Conservation (phyloP, 116 monocot genomes). For the Phalaenopsis hybrid region DNA sequence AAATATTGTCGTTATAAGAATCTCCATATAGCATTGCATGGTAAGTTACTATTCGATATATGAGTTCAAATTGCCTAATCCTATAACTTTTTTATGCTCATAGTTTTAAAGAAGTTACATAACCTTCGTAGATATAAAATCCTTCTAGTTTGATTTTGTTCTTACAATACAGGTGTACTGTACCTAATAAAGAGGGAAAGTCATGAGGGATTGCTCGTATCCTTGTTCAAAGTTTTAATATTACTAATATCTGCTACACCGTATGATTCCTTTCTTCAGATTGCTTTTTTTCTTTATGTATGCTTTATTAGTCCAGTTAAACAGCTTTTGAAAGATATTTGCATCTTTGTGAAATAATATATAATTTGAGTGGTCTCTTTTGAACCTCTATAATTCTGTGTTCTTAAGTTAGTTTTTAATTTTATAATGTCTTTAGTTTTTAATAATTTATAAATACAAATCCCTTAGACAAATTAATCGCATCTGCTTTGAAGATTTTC, state of each 20-base stretch:
- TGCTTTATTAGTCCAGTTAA: neutral
- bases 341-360: no score
- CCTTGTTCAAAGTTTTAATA: constrained; percentile 64
- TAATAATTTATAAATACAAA: neutral
- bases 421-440: neutral
- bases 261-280: constrained; percentile 39
- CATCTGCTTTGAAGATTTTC: neutral
- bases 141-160: constrained; percentile 2
- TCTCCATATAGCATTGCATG: neutral
- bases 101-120: neutral
- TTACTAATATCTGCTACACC: constrained; percentile 89
- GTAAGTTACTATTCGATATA: neutral
- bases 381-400: neutral
- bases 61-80: neutral
- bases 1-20: neutral
- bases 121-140: neutral
- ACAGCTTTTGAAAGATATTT: no score
- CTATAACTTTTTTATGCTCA: neutral
- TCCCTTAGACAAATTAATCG: neutral
- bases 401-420: neutral
- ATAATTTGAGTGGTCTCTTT: no score
- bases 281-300: neutral
- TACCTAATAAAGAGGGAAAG: constrained; percentile 70
- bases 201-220: constrained; percentile 46
- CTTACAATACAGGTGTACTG: constrained; percentile 58